Base-by-base conservation (phyloP, 2,329 filamentous ascomycete species). In the Talaromyces albobiverticillius region DNA sequence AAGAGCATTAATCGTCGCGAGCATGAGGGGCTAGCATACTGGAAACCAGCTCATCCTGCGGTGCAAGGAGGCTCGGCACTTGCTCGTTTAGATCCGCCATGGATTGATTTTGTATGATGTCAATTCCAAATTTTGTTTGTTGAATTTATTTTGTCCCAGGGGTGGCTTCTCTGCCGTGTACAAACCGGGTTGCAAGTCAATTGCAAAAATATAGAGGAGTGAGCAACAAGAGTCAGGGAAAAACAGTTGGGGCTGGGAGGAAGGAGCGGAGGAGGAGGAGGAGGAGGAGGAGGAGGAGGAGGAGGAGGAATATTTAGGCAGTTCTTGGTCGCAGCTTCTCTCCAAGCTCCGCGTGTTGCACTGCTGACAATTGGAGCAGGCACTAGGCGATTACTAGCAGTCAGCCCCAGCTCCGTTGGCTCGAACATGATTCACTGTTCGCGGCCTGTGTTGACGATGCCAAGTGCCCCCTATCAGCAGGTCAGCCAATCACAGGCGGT, bases 381-480 rank as follows among this genome's bases (percentile, higher is more conserved):
- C n/a, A n/a, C n/a, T n/a, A n/a, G n/a, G n/a, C n/a, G n/a, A n/a
- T n/a, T n/a, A n/a, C n/a, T n/a, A n/a, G n/a, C n/a, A n/a, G n/a
- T n/a, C n/a, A n/a, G n/a, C n/a, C n/a, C n/a, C n/a, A n/a, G n/a
- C n/a, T n/a, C n/a, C n/a, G n/a, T n/a, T n/a, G n/a, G n/a, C n/a
- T n/a, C n/a, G n/a, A n/a, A n/a, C n/a, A n/a, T n/a, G n/a, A n/a
- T 23, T 38, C 46, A 25, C 16, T 26, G 26, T 14, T 42, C 9
- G 29, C 25, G 34, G 25, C 31, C 32, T 40, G 26, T 25, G 46
- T 38, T 54, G 52, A 54, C 52, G 52, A 50, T 41, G 52, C 52
- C 52, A 54, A 54, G 52, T 5, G 22, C 46, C 52, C 46, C 46
- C 13, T 16, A 20, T 11, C 20, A 25, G n/a, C 18, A 6, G 23